phyloP scores from a whole-genome alignment of 164 flowering plant genomes.

The Sextonia rubra region DNA sequence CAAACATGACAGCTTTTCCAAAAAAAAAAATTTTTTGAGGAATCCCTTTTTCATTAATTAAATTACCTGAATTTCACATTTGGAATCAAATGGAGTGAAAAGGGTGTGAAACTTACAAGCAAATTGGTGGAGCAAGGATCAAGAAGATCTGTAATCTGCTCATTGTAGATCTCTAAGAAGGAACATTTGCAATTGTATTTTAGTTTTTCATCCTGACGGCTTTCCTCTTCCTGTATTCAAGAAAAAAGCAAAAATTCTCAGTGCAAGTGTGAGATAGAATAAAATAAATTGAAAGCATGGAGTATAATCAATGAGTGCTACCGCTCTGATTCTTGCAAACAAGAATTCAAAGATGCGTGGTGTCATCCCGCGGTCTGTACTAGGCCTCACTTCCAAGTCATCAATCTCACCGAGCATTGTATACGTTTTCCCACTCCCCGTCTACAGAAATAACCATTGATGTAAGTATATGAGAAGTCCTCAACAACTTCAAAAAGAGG shows the following conservation, averaged over 20 bases:
- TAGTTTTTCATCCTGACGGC: conserved; percentile 70
- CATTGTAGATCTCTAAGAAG: conserved; percentile 95
- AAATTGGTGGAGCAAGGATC: conserved; percentile 89
- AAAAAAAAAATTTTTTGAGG: too few species aligned
- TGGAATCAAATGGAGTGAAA: too few species aligned
- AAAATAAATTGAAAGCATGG: background rate
- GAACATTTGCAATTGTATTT: conserved; percentile 92
- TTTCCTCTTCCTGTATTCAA: conserved; percentile 83
- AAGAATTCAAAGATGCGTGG: conserved; percentile 92
- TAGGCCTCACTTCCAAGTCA: conserved; percentile 64
- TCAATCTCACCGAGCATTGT: conserved; percentile 97
- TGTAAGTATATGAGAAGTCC: background rate
- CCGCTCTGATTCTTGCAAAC: conserved; percentile 94
- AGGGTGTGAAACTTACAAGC: conserved; percentile 44
- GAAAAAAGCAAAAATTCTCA: conserved; percentile 9
- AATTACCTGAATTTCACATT: background rate
- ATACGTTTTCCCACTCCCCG: conserved; percentile 97
- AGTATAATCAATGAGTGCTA: conserved; percentile 24
- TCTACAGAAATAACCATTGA: conserved; percentile 41
- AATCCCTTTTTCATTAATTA: background rate
- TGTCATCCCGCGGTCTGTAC: conserved; percentile 88
- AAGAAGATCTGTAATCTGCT: conserved; percentile 94
- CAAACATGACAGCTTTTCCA: too few species aligned
- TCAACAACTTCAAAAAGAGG: background rate
- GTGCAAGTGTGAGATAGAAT: background rate